A percentile compares a stretch with the other conserved stretches of the same genome.
phyloP scores from a whole-genome alignment of 345 rosid genomes.

The Boechera stricta region DNA sequence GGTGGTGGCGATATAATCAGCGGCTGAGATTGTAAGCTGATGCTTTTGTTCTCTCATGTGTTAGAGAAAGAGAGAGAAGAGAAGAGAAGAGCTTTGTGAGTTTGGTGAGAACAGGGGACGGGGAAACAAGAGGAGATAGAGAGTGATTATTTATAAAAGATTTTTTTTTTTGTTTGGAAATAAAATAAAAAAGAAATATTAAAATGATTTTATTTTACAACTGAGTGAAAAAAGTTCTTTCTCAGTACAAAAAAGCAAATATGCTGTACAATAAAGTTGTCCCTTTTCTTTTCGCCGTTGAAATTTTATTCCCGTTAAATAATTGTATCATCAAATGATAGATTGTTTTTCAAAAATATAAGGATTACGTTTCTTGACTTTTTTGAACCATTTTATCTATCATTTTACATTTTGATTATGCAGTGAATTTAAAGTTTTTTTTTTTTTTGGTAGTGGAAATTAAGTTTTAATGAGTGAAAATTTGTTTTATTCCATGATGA shows the following conservation, averaged over 20 bases:
- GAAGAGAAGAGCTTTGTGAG: neutral
- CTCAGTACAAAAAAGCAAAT: slow-evolving; percentile 43
- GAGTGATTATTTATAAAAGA: slow-evolving; percentile 47
- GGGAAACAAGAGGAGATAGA: slow-evolving; percentile 6
- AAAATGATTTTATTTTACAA: slow-evolving; percentile 22
- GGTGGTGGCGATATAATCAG: slow-evolving; percentile 28
- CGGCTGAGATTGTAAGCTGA: slow-evolving; percentile 51
- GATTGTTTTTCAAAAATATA: neutral
- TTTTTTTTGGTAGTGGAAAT: neutral
- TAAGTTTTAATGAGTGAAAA: neutral
- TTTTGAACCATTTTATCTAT: neutral
- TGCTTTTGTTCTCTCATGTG: slow-evolving; percentile 33
- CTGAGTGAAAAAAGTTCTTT: slow-evolving; percentile 26
- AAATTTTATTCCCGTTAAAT: slow-evolving; percentile 9
- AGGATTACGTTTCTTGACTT: slow-evolving; percentile 42
- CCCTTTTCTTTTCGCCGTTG: slow-evolving; percentile 37
- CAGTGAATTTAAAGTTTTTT: neutral
- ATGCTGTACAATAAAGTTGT: slow-evolving; percentile 51
- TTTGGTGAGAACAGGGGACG: slow-evolving; percentile 32
- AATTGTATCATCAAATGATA: slow-evolving; percentile 28
- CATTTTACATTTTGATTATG: neutral
- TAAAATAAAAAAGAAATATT: neutral
- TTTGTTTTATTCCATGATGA: neutral
- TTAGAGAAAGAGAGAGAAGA: slow-evolving; percentile 9
- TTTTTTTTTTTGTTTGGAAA: neutral